Evolutionary conservation across 2,329 filamentous ascomycete genomes (phyloP).

Genomic region (Teratosphaeria nubilosa): DNA sequence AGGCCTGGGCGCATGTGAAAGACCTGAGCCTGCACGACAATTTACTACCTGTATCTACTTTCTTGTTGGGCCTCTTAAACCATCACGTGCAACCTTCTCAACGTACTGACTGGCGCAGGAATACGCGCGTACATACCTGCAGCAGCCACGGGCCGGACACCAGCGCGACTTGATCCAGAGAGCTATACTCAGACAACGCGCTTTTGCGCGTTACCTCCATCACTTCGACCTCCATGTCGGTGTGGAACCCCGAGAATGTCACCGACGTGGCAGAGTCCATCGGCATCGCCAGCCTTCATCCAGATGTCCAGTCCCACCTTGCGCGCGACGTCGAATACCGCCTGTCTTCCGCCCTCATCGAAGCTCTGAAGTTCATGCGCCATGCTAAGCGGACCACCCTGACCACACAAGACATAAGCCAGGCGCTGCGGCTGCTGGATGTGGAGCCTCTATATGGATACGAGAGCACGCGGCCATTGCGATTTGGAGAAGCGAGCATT

Average conservation of each 20-base stretch:
- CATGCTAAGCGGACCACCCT: conserved; percentile 76
- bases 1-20: too few species aligned
- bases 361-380: conserved; percentile 93
- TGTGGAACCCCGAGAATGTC: conserved; percentile 96
- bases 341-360: conserved; percentile 83
- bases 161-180: neutral
- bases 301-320: conserved; percentile 78
- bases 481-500: conserved; percentile 87
- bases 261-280: conserved; percentile 93
- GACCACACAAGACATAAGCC: conserved; percentile 78
- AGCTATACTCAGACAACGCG: neutral
- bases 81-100: too few species aligned
- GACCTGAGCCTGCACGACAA: too few species aligned
- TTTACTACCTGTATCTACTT: too few species aligned
- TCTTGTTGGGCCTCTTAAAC: too few species aligned
- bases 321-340: conserved; percentile 94
- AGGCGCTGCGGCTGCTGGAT: conserved; percentile 76
- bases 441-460: conserved; percentile 96
- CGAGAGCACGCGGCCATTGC: conserved; percentile 77
- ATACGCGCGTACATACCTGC: too few species aligned
- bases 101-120: too few species aligned
- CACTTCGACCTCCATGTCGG: conserved; percentile 38
- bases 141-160: too few species aligned
- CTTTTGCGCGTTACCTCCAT: neutral
- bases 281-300: conserved; percentile 68